Evolutionary conservation across 768 basidiomycete species (phyloP).

Genomic region (Tylopilus subfusipes): DNA sequence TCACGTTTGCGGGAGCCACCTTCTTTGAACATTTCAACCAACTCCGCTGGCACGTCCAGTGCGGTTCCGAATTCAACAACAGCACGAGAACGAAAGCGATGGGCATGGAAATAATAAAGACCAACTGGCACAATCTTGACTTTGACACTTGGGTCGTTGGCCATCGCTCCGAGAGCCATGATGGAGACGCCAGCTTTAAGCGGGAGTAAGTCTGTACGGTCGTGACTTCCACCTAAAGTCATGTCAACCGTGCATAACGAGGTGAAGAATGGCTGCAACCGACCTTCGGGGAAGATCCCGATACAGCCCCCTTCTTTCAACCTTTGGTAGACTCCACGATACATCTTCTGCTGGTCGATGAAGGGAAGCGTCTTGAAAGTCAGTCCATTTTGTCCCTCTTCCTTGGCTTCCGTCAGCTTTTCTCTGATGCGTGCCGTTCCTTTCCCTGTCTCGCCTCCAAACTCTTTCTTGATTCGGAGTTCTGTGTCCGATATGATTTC

Average conservation of each 20-base stretch:
- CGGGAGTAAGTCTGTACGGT: slow-evolving; percentile 92
- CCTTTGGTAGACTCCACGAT: slow-evolving; percentile 85
- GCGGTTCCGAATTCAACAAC: slow-evolving; percentile 96
- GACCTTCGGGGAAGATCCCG: slow-evolving; percentile 98
- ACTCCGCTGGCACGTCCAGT: slow-evolving; percentile 84
- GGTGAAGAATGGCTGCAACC: slow-evolving; percentile 6
- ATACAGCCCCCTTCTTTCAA: slow-evolving; percentile 86
- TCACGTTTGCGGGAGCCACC: slow-evolving; percentile 88
- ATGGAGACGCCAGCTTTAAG: slow-evolving; percentile 96
- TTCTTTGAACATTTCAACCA: slow-evolving; percentile 86
- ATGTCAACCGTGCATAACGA: neutral
- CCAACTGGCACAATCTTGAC: slow-evolving; percentile 93
- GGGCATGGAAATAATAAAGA: slow-evolving; percentile 69
- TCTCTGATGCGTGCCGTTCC: slow-evolving; percentile 66
- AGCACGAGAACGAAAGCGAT: slow-evolving; percentile 91
- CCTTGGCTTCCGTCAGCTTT: slow-evolving; percentile 55
- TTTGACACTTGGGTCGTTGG: slow-evolving; percentile 75
- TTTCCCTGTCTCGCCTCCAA: slow-evolving; percentile 77
- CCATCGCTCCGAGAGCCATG: slow-evolving; percentile 99
- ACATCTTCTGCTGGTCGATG: slow-evolving; percentile 94
- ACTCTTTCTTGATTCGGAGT: slow-evolving; percentile 80
- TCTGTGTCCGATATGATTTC: slow-evolving; percentile 89
- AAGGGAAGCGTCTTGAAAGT: slow-evolving; percentile 82
- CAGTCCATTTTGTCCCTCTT: slow-evolving; percentile 57
- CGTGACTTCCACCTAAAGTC: slow-evolving; percentile 89